phyloP scores from a whole-genome alignment of 192 early-diverging fungal species.

The Phycomyces blakesleeanus region DNA sequence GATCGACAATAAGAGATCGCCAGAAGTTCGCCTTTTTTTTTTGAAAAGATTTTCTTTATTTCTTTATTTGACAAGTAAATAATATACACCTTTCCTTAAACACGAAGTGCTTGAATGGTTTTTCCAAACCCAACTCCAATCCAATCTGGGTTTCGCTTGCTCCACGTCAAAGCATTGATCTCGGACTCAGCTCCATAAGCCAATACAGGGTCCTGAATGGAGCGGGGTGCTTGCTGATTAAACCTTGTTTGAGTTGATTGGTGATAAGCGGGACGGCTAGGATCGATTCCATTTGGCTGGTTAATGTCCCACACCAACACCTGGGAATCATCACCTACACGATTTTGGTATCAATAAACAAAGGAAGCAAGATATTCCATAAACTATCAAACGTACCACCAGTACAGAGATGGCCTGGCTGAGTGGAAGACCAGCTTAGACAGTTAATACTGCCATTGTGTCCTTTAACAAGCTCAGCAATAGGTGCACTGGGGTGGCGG shows the following conservation, averaged over 20 bases:
- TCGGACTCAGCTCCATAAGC: conserved; percentile 72
- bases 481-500: conserved; percentile 82
- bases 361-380: background rate
- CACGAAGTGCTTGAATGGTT: conserved; percentile 79
- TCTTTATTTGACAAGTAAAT: background rate
- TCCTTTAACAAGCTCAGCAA: conserved; percentile 69
- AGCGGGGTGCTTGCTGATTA: conserved; percentile 28
- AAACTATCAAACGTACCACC: conserved; percentile 51
- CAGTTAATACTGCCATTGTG: conserved; percentile 80
- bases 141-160: conserved; percentile 75
- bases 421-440: conserved; percentile 85
- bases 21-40: too few species aligned
- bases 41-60: background rate
- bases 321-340: conserved; percentile 85
- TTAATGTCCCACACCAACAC: conserved; percentile 91
- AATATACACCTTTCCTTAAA: conserved; percentile 54
- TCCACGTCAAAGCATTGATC: conserved; percentile 86
- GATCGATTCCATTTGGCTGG: conserved; percentile 23
- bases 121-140: conserved; percentile 83
- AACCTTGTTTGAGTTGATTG: conserved; percentile 25
- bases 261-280: conserved; percentile 31
- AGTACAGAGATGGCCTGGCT: conserved; percentile 76
- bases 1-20: too few species aligned
- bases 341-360: background rate
- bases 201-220: conserved; percentile 58